Evolutionary conservation across 176 grass and related monocot genomes (phyloP), one percentile per base, ranked within the genome.

Genomic region (Avena sativa): DNA sequence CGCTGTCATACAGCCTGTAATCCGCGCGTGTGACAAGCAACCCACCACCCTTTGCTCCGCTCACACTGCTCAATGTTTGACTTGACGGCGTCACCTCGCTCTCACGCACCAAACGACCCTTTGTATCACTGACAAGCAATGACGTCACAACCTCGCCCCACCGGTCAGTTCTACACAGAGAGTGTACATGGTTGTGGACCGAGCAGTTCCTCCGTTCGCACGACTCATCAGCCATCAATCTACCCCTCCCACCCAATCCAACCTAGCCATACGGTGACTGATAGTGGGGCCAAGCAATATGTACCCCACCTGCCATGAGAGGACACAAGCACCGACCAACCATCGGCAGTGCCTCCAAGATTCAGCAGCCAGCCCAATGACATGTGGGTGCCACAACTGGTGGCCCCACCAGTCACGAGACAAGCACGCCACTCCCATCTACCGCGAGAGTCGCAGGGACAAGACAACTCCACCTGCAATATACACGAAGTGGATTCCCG

Each of bases 1-100:
- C 82, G 82, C 88, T 81, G 88, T 62, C 40, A 44, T 71, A 78
- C 88, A 89, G 88, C 36, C 88, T 89, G 88, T 73, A 62, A 57
- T 76, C 81, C 83, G 78, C 79, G 51, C 88, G 20, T 2, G 51
- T 16, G 7, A 26, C 83, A 90, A 90, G 79, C 83, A 61, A 86
- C 83, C 59, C 9, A 9, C 13, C 5, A 30, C 60, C 60, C 57
- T 46, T 86, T 60, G 88, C 83, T 77, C 88, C 48, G 52, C 21
- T 78, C 72, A 78, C 88, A 71, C 84, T 21, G 55, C 88, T 32
- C 82, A 17, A 65, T 23, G 12, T 23, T 47, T 79, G 66, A 84
- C 14, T 43, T 46, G 36, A 43, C 40, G 1, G 36, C 19, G 2
- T 21, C 71, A 56, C 12, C 66, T 17, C 50, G 13, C 59, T 57